Base-by-base conservation (phyloP, 345 rosid genomes). In the Hibiscus syriacus region DNA sequence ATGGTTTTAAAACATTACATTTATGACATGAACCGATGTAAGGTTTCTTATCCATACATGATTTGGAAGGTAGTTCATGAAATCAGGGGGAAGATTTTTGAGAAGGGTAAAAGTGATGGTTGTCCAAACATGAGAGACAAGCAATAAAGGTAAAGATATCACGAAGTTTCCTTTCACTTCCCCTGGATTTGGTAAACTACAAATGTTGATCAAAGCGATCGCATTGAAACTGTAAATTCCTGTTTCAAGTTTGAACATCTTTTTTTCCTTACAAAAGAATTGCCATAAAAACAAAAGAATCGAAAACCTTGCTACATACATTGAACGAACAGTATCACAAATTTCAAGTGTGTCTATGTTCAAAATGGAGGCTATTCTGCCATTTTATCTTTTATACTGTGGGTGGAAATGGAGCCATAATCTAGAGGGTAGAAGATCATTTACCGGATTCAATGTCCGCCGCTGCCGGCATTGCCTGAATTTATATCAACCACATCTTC, bases 241-340 rank as follows among this genome's bases (percentile, higher is more conserved):
- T 75, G 78, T 73, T 75, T 66, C 50, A 64, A 34, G 67, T 72
- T 74, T 77, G 22, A 67, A 63, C 54, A 30, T 55, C 55, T 22
- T 52, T 61, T 69, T 76, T 78, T 85, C 75, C 79, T 82, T 76
- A 75, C 88, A 72, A 87, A 87, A 85, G 89, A 84, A 82, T 81
- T 70, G 73, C 13, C 68, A 64, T 68, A 60, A 67, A 76, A 74
- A 78, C 66, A 50, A 83, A 84, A 78, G 80, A 79, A 81, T 79
- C 23, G 23, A 19, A n/a, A 49, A 49, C 22, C 76, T 72, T 34
- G 38, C 8, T 59, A 73, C 74, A 80, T 71, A 63, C 66, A 68
- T 70, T 62, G 73, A 65, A 80, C 69, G 73, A 65, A 80, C 69
- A 78, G 49, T 70, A 61, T 54, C 78, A 60, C 74, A 70, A 68